Evolutionary conservation across 2,329 filamentous ascomycete genomes (phyloP), one percentile per base, ranked within the genome.

Genomic region (Boeremia lycopersici): DNA sequence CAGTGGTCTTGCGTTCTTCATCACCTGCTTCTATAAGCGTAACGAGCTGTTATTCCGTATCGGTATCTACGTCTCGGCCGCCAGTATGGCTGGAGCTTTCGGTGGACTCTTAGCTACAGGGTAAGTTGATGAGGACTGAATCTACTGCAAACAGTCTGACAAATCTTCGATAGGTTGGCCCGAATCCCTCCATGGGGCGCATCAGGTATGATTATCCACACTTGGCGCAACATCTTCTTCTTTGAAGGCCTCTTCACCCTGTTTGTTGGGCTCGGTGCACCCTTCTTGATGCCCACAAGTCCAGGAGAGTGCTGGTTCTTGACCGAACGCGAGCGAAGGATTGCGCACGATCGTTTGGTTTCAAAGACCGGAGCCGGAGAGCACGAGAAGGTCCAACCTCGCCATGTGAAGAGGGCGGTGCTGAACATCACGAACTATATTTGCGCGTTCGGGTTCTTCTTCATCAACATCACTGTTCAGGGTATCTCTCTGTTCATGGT

Each of bases 381-480:
- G 10, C 72, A 79, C 45, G 80, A 83, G 66, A 75, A 78, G 44
- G 80, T 85, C 10, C 74, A 77, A 44, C 53, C 73, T 48, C 69
- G 71, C n/a, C 80, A 86, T 59, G 62, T 86, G 39, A 81, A 79
- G 72, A 71, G 76, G 28, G 81, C 82, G 4, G 64, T 86, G 15
- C 61, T 80, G 45, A 84, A 82, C 72, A 78, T 86, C 65, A 84
- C 84, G 72, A 86, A 84, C 73, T 82, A 83, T 64, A 81, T 84
- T 35, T 86, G 82, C 65, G 82, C 82, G 1, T 64, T 80, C 5
- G 83, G 83, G 6, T 86, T 85, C 76, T 84, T 86, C 73, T 75
- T 80, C 62, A 82, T 84, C 74, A 86, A 86, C 70, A 81, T 86
- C 62, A 85, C 83, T 1, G 83, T 86, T 2, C 82, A 86, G 53